phyloP scores from a whole-genome alignment of 2,329 filamentous ascomycete genomes.

The Monilinia aucupariae region DNA sequence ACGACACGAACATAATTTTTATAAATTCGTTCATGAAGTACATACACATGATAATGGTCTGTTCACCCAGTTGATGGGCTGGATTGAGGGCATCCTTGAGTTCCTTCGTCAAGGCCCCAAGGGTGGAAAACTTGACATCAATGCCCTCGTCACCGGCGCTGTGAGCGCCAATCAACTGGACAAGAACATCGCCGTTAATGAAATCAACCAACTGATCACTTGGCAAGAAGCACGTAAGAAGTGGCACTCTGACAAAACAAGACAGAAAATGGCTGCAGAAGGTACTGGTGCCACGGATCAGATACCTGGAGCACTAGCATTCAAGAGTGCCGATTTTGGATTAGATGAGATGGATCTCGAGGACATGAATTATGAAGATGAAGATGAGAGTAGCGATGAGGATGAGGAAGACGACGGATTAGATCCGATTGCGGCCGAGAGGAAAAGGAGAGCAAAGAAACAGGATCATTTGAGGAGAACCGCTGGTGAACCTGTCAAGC shows the following conservation, averaged over 20 bases:
- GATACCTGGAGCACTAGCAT: slow-evolving; percentile 51
- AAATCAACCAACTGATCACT: slow-evolving; percentile 79
- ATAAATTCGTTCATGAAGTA: slow-evolving; percentile 98
- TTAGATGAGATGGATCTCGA: slow-evolving; percentile 80
- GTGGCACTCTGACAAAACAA: slow-evolving; percentile 96
- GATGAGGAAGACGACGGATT: slow-evolving; percentile 71
- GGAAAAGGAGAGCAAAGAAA: slow-evolving; percentile 67
- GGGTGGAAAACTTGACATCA: slow-evolving; percentile 87
- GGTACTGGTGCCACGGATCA: slow-evolving; percentile 47
- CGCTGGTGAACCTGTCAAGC: slow-evolving; percentile 81
- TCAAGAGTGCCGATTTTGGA: slow-evolving; percentile 83
- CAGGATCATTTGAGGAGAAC: slow-evolving; percentile 75
- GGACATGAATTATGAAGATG: slow-evolving; percentile 75
- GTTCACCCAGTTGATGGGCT: slow-evolving; percentile 93
- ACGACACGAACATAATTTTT: slow-evolving; percentile 92
- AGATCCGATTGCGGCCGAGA: slow-evolving; percentile 83
- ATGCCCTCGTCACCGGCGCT: slow-evolving; percentile 81
- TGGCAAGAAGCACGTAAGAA: slow-evolving; percentile 97
- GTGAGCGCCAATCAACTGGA: slow-evolving; percentile 63
- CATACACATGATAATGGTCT: slow-evolving; percentile 95
- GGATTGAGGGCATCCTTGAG: slow-evolving; percentile 92
- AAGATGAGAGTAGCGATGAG: slow-evolving; percentile 55
- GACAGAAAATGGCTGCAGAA: slow-evolving; percentile 97
- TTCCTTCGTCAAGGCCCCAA: slow-evolving; percentile 83
- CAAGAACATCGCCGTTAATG: slow-evolving; percentile 63